A percentile compares a stretch with the other conserved stretches of the same genome.
Evolutionary conservation across 768 basidiomycete genomes (phyloP).

Genomic region (Phlegmacium glaucopus): DNA sequence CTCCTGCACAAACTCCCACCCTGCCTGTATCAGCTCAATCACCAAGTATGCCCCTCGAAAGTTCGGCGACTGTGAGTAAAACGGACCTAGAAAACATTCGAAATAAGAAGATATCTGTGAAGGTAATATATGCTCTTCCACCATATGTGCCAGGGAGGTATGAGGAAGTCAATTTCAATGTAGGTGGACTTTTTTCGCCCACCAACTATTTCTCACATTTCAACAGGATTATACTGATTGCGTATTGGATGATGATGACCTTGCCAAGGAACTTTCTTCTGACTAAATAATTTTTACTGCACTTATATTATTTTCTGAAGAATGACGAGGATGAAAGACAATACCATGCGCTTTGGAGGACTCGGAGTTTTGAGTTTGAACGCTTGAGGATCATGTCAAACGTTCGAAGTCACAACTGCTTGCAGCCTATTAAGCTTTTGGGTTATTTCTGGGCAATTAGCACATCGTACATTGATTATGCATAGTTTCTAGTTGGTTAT

Average conservation of each 20-base stretch:
- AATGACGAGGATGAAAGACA: no score
- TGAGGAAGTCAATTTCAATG: slow-evolving; percentile 17
- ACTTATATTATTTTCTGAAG: no score
- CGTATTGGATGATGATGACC: slow-evolving; percentile 32
- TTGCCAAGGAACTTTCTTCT: slow-evolving; percentile 27
- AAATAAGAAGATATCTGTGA: slow-evolving; percentile 9
- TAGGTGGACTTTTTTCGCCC: slow-evolving; percentile 6
- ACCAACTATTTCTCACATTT: not conserved
- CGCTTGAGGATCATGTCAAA: not conserved
- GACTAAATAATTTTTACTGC: slow-evolving; percentile 5
- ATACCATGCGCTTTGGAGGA: no score
- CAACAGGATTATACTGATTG: slow-evolving; percentile 34
- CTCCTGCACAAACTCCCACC: no score
- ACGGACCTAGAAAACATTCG: no score
- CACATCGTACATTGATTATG: not conserved
- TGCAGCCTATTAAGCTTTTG: no score
- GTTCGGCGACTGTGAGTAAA: no score
- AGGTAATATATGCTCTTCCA: slow-evolving; percentile 16
- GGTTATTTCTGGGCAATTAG: not conserved
- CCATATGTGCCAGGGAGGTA: slow-evolving; percentile 16
- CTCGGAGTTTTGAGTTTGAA: no score
- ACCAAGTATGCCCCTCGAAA: no score
- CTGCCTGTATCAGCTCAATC: no score
- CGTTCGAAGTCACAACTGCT: no score
- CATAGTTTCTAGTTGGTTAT: no score